Base-by-base conservation (phyloP, 306 rosid species). In the Begonia peltatifolia region DNA sequence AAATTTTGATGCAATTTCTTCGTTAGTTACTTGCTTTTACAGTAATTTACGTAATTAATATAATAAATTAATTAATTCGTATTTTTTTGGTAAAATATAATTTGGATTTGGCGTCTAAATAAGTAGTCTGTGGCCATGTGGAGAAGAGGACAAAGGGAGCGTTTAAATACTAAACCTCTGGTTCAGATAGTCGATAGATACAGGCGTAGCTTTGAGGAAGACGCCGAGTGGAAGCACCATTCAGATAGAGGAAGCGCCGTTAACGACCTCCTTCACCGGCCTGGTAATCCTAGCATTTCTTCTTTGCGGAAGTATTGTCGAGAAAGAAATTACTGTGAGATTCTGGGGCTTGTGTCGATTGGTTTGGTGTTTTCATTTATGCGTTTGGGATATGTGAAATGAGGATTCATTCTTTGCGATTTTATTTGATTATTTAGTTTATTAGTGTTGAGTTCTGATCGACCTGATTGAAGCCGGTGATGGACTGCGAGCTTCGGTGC, bases 401-500 rank as follows among this genome's bases (percentile, higher is more conserved):
- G 35, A 6, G 35, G 35, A 25, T 25, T 25, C 35, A 25, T 25
- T 25, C 35, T 25, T 25, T 25, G 35, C 35, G 2, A 25, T 25
- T 25, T 25, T 25, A 25, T 25, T 25, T 25, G 35, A 25, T 25
- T 25, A 25, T 25, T 25, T 25, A 25, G 35, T 25, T 25, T 25
- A 25, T 57, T 50, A 18, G 41, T 44, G 47, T 10, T 46, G 23
- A 22, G 23, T 54, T 65, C 47, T 57, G 59, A 57, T 57, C 47
- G 52, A 53, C 54, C 63, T 56, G 57, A 60, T 65, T 76, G 75
- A 68, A 69, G 81, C 80, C 58, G 52, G 54, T 74, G 55, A 71
- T 71, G 88, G 74, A 50, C 69, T 52, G 67, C 56, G 81, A 65
- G 71, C 58, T 77, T 66, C 47, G 63, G 35, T 57, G 74, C 61